Evolutionary conservation across 2,329 filamentous ascomycete species (phyloP).

Genomic region (Cercospora sp.): DNA sequence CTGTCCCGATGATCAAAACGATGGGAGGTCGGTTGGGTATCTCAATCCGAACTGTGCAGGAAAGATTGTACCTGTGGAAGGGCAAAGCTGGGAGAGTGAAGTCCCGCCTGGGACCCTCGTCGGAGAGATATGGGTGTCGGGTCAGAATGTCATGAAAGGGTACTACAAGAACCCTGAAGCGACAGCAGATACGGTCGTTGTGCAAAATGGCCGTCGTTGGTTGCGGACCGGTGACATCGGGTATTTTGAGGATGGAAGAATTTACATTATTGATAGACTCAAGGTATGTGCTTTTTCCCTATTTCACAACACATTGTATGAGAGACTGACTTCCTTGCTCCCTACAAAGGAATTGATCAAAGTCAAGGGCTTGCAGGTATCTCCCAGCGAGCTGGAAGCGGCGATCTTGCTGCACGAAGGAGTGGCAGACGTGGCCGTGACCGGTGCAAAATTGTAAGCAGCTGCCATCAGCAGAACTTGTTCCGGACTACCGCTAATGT

Average conservation of each 20-base stretch:
- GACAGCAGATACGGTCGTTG: neutral
- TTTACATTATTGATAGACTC: neutral
- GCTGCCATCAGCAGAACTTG: neutral
- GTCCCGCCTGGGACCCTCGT: neutral
- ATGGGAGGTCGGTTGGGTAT: neutral
- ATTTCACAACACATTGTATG: neutral
- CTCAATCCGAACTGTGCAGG: neutral
- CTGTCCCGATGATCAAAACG: neutral
- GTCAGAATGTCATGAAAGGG: neutral
- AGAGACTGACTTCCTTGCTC: neutral
- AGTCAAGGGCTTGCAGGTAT: constrained; percentile 42
- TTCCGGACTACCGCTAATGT: neutral
- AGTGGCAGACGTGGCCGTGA: neutral
- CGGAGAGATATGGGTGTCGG: neutral
- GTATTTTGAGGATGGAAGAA: neutral
- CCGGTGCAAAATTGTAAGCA: neutral
- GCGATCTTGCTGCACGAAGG: constrained; percentile 49
- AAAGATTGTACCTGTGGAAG: neutral
- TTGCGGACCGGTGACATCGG: neutral
- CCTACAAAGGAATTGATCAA: neutral
- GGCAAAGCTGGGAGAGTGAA: neutral
- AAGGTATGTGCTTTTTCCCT: neutral
- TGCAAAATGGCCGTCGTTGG: neutral
- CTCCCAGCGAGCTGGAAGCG: constrained; percentile 35
- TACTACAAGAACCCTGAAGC: neutral